Conservation (phyloP, 345 rosid species). For the Pugionium cornutum region DNA sequence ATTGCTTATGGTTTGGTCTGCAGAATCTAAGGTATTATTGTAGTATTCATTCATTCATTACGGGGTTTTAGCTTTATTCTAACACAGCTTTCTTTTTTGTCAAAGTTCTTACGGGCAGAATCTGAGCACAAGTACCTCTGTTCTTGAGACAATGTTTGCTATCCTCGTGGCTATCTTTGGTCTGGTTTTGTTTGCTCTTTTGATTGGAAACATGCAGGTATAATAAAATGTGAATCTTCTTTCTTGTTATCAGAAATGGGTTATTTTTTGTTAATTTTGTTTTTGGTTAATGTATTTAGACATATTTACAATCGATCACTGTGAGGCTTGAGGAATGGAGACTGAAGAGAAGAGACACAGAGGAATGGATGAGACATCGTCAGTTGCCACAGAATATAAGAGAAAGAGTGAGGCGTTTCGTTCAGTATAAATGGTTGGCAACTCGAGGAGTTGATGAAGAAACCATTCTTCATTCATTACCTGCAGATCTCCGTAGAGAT, state of each 20-base stretch:
- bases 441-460: constrained; percentile 80
- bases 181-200: constrained; percentile 64
- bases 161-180: constrained; percentile 57
- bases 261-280: constrained; percentile 1
- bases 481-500: constrained; percentile 70
- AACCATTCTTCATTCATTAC: constrained; percentile 58
- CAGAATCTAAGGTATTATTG: constrained; percentile 76
- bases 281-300: constrained; percentile 41
- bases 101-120: constrained; percentile 58
- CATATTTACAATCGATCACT: constrained; percentile 71
- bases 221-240: not conserved
- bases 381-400: constrained; percentile 60
- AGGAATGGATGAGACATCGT: constrained; percentile 74
- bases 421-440: constrained; percentile 74
- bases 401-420: constrained; percentile 52
- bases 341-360: constrained; percentile 65
- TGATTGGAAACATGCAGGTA: constrained; percentile 72
- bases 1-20: constrained; percentile 93
- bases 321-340: constrained; percentile 81
- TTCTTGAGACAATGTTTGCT: constrained; percentile 61
- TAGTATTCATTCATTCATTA: not conserved
- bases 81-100: constrained; percentile 20
- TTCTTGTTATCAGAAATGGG: constrained; percentile 17
- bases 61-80: not conserved
- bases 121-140: constrained; percentile 47